Conservation (phyloP, 2,329 filamentous ascomycete species). For the Penicillium sp. region DNA sequence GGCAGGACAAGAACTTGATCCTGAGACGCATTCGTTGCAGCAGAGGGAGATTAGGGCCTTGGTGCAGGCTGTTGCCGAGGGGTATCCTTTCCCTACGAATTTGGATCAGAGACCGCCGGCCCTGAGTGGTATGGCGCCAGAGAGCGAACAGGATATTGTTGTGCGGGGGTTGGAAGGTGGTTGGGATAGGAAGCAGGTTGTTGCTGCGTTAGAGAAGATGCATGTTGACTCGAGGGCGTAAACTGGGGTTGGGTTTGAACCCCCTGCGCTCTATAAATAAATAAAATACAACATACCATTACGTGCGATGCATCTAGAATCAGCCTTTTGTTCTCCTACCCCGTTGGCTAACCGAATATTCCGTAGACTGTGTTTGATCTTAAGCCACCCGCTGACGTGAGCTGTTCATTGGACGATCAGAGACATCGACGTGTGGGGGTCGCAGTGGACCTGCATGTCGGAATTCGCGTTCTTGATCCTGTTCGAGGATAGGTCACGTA, state of each 20-base stretch:
- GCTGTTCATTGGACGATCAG: conserved; percentile 1
- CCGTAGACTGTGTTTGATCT: conserved; percentile 1
- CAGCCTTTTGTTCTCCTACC: background rate
- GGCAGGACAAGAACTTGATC: conserved; percentile 16
- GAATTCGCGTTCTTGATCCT: background rate
- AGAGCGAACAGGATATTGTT: conserved; percentile 58
- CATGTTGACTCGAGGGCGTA: conserved; percentile 34
- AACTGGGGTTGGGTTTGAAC: background rate
- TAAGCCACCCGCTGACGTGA: background rate
- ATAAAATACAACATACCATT: background rate
- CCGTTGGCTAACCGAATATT: background rate
- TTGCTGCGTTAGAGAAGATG: conserved; percentile 46
- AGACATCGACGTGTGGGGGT: conserved; percentile 1
- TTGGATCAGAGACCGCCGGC: conserved; percentile 58
- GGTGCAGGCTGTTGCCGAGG: conserved; percentile 55
- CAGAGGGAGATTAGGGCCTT: conserved; percentile 49
- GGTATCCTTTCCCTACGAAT: conserved; percentile 64
- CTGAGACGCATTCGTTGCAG: background rate
- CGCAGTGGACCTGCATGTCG: conserved; percentile 5
- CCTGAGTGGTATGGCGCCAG: conserved; percentile 59
- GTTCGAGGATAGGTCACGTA: background rate
- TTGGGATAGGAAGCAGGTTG: conserved; percentile 42
- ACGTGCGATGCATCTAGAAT: background rate
- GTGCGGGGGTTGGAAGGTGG: conserved; percentile 45
- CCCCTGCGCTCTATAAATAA: background rate